These are phyloP conservation scores for Alloascoidea africana DNA, from an alignment of 805 yeast species.

Conservation along the genomic window DNA sequence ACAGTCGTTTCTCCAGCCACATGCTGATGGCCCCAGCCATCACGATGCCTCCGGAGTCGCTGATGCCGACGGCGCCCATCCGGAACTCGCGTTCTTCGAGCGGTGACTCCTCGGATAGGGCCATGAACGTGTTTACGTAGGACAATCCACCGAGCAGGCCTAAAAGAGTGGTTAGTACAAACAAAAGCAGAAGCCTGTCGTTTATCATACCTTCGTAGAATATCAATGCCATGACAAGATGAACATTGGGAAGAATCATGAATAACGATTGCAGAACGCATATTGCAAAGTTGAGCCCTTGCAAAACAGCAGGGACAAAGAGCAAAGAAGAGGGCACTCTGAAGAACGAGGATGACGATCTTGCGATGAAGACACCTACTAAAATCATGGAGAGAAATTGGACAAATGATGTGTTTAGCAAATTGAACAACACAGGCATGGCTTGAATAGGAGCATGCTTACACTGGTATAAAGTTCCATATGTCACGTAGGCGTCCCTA, in stretches of 20 bases:
- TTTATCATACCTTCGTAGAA: conserved; percentile 49
- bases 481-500: conserved; percentile 82
- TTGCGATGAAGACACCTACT: conserved; percentile 79
- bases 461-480: conserved; percentile 73
- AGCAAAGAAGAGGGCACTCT: conserved; percentile 41
- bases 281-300: conserved; percentile 42
- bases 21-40: conserved; percentile 66
- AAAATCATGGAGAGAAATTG: conserved; percentile 3
- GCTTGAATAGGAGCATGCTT: conserved; percentile 3
- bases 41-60: conserved; percentile 76
- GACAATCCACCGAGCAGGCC: conserved; percentile 82
- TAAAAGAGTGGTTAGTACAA: not conserved
- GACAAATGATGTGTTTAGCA: not conserved
- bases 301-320: conserved; percentile 51
- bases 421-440: not conserved
- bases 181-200: not conserved
- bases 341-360: conserved; percentile 63
- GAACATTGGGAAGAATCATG: conserved; percentile 41
- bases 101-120: conserved; percentile 46
- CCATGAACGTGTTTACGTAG: conserved; percentile 77
- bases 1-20: conserved; percentile 58
- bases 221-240: conserved; percentile 43
- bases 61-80: conserved; percentile 69
- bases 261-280: conserved; percentile 51
- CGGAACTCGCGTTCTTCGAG: conserved; percentile 54